Base-by-base conservation (phyloP, 2,329 filamentous ascomycete genomes). In the Trematosphaeria pertusa region DNA sequence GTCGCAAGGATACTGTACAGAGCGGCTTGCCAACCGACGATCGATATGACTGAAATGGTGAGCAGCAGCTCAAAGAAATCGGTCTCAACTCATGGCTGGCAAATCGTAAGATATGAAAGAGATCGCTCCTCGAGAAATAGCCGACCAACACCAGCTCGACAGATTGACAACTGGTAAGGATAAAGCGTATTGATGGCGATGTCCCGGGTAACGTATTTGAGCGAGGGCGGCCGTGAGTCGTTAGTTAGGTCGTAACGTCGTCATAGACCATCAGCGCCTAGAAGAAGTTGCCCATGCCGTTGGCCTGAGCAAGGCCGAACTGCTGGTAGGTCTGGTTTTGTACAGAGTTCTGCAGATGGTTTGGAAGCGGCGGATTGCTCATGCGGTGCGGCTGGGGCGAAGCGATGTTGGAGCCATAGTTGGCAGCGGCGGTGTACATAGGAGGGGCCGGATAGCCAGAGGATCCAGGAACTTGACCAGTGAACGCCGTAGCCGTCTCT, bases 211-310 rank as follows among this genome's bases (percentile, higher is more conserved):
- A 49, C 42, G 46, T 55, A 43, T 38, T 38, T 50, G 37, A 46
- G 50, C 52, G 50, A 62, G 53, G 34, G 54, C 45, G 50, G 62
- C 63, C 65, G 64, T 82, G 77, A 62, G 78, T 81, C 45, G 43
- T 50, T 38, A 35, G 79, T 76, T 11, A 81, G 52, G 76, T 80
- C 54, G 73, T 75, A 50, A 75, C 71, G 59, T 81, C 79, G 61
- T 82, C 54, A 59, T 44, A 39, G 40, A 43, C 52, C 46, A 46
- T 49, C 46, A 54, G 40, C 40, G 17, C 52, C 58, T 58, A 81
- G 48, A 80, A 61, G 50, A 79, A 77, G 7, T 64, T 77, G 1
- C 77, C 76, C 31, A 74, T 64, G 19, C 62, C 56, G 77, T 69
- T 19, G 68, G 70, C 9, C 73, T 78, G 34, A 50, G 51, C 15